Conservation (phyloP, 352 stramenopile genomes). For the Albugo candida region DNA sequence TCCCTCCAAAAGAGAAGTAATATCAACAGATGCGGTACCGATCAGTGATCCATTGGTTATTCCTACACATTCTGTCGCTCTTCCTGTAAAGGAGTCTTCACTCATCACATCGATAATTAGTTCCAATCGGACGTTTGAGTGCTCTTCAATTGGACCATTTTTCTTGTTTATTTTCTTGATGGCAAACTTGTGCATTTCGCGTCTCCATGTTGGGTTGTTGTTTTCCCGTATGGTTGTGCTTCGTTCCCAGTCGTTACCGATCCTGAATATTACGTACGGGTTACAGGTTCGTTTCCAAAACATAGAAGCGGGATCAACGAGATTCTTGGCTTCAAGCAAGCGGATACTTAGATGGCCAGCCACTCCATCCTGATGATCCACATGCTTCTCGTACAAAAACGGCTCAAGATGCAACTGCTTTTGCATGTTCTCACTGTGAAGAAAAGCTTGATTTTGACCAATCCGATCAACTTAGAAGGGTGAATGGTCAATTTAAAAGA, state of each 20-base stretch:
- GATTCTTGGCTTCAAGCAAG: slow-evolving; percentile 43
- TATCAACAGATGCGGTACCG: slow-evolving; percentile 39
- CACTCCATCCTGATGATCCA: slow-evolving; percentile 49
- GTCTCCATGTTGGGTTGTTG: slow-evolving; percentile 54
- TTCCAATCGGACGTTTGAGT: slow-evolving; percentile 55
- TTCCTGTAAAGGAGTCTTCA: slow-evolving; percentile 55
- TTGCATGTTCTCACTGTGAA: too few species aligned
- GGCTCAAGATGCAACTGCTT: slow-evolving; percentile 24
- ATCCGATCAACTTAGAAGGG: too few species aligned
- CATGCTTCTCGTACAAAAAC: slow-evolving; percentile 65
- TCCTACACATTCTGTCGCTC: slow-evolving; percentile 54
- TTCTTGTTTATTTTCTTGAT: slow-evolving; percentile 49
- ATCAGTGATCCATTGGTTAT: slow-evolving; percentile 62
- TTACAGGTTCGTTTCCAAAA: slow-evolving; percentile 71
- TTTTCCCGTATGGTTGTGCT: slow-evolving; percentile 49
- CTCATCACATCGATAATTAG: slow-evolving; percentile 68
- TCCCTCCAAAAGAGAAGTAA: slow-evolving; percentile 47
- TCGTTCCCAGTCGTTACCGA: slow-evolving; percentile 43
- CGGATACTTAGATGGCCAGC: slow-evolving; percentile 51
- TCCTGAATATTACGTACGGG: slow-evolving; percentile 68
- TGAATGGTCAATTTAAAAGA: too few species aligned
- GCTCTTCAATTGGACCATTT: slow-evolving; percentile 24
- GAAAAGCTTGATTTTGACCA: too few species aligned
- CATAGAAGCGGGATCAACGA: slow-evolving; percentile 50
- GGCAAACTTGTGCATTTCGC: slow-evolving; percentile 54